Percentiles rank a stretch among this genome's conserved stretches.
phyloP scores from a whole-genome alignment of 2,329 filamentous ascomycete species.

The Xylariaceae sp. region DNA sequence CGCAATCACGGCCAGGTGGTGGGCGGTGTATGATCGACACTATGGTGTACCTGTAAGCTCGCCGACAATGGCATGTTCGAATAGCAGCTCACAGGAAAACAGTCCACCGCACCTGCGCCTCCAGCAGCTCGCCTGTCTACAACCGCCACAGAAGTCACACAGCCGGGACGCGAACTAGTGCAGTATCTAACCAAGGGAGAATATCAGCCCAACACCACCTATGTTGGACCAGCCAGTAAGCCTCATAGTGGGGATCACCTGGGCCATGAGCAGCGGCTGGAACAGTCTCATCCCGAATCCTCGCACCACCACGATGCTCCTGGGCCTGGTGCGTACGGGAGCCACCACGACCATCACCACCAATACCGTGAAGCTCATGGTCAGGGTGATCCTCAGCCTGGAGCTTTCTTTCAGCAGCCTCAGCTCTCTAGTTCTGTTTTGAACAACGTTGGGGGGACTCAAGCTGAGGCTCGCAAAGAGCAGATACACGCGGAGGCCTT shows the following conservation, averaged over 20 bases:
- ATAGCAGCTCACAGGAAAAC: constrained; percentile 11
- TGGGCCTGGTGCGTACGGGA: constrained; percentile 6
- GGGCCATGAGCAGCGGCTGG: constrained; percentile 8
- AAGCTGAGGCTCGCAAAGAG: constrained; percentile 41
- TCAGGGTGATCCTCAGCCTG: constrained; percentile 13
- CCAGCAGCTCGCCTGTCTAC: constrained; percentile 2
- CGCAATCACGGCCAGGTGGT: constrained; percentile 83
- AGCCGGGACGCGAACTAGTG: constrained; percentile 29
- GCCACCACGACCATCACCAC: constrained; percentile 7
- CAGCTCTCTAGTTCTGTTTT: constrained; percentile 12
- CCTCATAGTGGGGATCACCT: constrained; percentile 20
- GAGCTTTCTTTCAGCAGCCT: constrained; percentile 14
- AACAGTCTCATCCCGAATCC: constrained; percentile 5
- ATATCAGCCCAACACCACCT: constrained; percentile 30
- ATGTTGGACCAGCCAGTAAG: constrained; percentile 24
- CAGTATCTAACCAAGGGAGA: constrained; percentile 50
- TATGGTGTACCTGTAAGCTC: constrained; percentile 50
- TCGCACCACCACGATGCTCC: constrained; percentile 11
- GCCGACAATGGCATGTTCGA: constrained; percentile 1
- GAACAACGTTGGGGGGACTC: constrained; percentile 35
- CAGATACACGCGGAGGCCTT: constrained; percentile 24
- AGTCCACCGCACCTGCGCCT: constrained; percentile 10
- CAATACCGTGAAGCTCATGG: constrained; percentile 8
- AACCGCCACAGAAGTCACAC: constrained; percentile 1
- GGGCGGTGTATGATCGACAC: constrained; percentile 87